phyloP scores from a whole-genome alignment of 2,329 filamentous ascomycete species.

The Lachnellula suecica region DNA sequence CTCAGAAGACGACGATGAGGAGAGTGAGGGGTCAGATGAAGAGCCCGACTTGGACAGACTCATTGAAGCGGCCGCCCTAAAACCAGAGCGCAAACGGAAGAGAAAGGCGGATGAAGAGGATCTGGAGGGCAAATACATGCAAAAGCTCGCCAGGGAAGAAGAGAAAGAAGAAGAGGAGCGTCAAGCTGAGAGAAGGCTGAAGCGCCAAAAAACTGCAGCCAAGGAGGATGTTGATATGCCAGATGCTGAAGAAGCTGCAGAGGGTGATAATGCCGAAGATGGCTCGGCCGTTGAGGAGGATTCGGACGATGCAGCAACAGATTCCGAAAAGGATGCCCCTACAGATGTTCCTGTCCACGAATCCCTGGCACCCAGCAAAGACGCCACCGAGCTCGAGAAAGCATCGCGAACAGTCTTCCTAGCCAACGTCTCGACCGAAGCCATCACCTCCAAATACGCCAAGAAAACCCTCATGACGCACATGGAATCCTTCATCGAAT shows the following conservation, averaged over 20 bases:
- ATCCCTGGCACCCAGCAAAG: constrained; percentile 52
- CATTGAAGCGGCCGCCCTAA: constrained; percentile 40
- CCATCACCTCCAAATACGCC: constrained; percentile 77
- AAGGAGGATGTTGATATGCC: constrained; percentile 35
- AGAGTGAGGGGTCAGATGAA: constrained; percentile 38
- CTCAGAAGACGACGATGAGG: constrained; percentile 28
- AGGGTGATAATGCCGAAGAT: constrained; percentile 27
- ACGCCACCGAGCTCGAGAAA: constrained; percentile 72
- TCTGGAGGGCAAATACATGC: constrained; percentile 69
- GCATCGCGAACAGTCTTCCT: constrained; percentile 89
- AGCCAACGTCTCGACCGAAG: constrained; percentile 81
- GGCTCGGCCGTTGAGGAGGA: constrained; percentile 26
- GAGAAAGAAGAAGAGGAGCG: constrained; percentile 52
- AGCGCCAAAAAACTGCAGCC: constrained; percentile 50
- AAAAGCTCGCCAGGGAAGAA: constrained; percentile 60
- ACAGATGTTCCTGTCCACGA: constrained; percentile 49
- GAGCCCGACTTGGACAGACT: constrained; percentile 40
- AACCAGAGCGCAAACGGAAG: constrained; percentile 58
- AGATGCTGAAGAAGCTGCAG: constrained; percentile 32
- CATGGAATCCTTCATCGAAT: constrained; percentile 71
- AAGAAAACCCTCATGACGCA: constrained; percentile 78
- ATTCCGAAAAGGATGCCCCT: constrained; percentile 41
- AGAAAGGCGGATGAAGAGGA: constrained; percentile 64
- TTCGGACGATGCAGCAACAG: constrained; percentile 32
- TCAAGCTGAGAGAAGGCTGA: constrained; percentile 41